Conservation (phyloP, 371 early-diverging fungal genomes). For the Haplosporangium sp. region DNA sequence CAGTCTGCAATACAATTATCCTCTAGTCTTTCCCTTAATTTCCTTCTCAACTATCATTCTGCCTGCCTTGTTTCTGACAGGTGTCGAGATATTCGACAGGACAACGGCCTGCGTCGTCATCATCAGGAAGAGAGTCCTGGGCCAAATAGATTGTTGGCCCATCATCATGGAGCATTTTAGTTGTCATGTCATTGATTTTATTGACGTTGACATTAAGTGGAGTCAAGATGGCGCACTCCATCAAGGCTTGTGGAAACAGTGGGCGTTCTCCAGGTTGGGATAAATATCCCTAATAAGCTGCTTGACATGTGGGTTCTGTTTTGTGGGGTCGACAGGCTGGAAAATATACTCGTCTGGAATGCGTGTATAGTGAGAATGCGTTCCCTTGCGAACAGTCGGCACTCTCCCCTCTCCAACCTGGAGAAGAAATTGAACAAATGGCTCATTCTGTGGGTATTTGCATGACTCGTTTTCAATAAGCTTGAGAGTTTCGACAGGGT, state of each 20-base stretch:
- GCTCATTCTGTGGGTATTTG: too few species aligned
- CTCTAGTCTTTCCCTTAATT: too few species aligned
- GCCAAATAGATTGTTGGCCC: neutral
- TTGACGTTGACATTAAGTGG: neutral
- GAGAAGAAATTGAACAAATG: too few species aligned
- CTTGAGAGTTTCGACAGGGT: neutral
- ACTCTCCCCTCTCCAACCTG: too few species aligned
- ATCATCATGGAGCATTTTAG: neutral
- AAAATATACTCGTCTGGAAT: too few species aligned
- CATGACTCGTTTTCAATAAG: constrained; percentile 10
- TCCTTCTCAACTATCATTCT: too few species aligned
- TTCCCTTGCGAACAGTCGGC: too few species aligned
- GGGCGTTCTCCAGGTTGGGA: neutral
- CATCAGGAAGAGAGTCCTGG: neutral
- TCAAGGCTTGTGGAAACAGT: neutral
- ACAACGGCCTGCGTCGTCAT: constrained; percentile 4
- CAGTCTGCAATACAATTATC: too few species aligned
- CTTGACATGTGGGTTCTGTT: neutral
- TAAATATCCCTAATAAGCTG: neutral
- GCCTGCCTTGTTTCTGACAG: too few species aligned
- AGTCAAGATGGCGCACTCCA: too few species aligned
- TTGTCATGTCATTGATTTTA: neutral
- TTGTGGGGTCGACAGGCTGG: too few species aligned
- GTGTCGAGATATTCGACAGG: constrained; percentile 34
- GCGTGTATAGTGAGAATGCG: too few species aligned